Evolutionary conservation across 495 filamentous ascomycete species (phyloP).

Genomic region (Penicillium flavigenum): DNA sequence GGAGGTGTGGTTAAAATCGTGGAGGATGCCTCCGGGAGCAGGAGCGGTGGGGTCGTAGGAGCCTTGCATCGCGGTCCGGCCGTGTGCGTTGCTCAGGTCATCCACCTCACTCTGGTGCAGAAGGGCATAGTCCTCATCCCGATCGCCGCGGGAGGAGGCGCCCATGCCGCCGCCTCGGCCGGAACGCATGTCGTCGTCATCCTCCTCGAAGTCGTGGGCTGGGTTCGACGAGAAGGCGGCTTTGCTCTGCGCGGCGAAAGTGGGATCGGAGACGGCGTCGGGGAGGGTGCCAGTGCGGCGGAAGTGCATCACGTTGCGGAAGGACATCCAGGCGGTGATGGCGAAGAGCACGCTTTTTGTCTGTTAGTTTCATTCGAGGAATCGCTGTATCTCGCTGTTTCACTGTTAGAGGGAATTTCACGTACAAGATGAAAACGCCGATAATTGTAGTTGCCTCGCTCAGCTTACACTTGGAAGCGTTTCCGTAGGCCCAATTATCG

Average conservation of each 20-base stretch:
- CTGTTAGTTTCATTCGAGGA: conserved; percentile 14
- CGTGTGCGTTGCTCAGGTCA: conserved; percentile 39
- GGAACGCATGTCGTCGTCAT: conserved; percentile 50
- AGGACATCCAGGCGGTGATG: conserved; percentile 68
- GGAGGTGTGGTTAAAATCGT: conserved; percentile 46
- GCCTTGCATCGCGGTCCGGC: conserved; percentile 38
- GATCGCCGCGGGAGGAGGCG: conserved; percentile 35
- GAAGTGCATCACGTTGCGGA: conserved; percentile 77
- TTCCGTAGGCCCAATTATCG: conserved; percentile 55
- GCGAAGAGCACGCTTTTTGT: conserved; percentile 67
- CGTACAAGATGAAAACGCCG: conserved; percentile 79
- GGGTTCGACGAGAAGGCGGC: conserved; percentile 52
- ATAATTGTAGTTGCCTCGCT: conserved; percentile 78
- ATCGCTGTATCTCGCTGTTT: not conserved
- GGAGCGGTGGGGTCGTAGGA: conserved; percentile 44
- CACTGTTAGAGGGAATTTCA: conserved; percentile 15
- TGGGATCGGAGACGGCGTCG: conserved; percentile 57
- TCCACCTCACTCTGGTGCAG: conserved; percentile 49
- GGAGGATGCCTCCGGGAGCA: conserved; percentile 32
- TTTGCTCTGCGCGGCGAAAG: conserved; percentile 49
- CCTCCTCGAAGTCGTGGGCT: conserved; percentile 49
- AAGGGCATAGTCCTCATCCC: conserved; percentile 48
- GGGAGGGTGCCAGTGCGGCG: conserved; percentile 73
- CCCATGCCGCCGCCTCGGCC: conserved; percentile 38
- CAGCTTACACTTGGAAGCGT: conserved; percentile 59